phyloP scores from a whole-genome alignment of 495 filamentous ascomycete species.

The Collariella sp. region DNA sequence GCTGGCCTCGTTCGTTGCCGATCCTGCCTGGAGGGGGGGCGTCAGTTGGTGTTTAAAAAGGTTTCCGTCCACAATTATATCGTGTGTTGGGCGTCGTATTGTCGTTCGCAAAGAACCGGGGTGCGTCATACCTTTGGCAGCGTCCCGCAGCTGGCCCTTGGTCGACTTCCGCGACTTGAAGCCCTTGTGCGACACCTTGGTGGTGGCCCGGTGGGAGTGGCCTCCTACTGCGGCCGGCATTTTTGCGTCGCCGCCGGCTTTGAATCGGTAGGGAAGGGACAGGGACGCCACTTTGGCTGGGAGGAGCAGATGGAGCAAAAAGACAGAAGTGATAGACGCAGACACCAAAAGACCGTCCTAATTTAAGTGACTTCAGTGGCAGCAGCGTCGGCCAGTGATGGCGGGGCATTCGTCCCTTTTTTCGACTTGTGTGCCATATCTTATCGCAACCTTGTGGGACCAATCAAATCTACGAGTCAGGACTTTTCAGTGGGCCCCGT shows the following conservation, averaged over 20 bases:
- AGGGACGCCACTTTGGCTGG: constrained; percentile 53
- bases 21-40: constrained; percentile 29
- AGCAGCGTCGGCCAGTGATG: constrained; percentile 13
- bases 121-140: constrained; percentile 60
- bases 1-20: constrained; percentile 47
- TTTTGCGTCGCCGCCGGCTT: constrained; percentile 62
- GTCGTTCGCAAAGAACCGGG: background rate
- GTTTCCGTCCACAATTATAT: too few relatives aligned
- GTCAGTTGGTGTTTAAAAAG: background rate
- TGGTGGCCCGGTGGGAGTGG: constrained; percentile 88
- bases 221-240: constrained; percentile 49
- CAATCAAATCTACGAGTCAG: constrained; percentile 8
- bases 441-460: constrained; percentile 19
- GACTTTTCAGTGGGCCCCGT: constrained; percentile 26
- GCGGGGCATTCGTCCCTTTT: constrained; percentile 26
- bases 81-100: too few relatives aligned
- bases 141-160: constrained; percentile 73
- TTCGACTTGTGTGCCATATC: constrained; percentile 23
- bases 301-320: background rate
- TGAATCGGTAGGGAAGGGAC: constrained; percentile 80
- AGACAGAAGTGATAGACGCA: background rate
- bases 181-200: constrained; percentile 72
- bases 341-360: background rate
- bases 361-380: background rate
- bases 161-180: constrained; percentile 89